These are phyloP conservation scores for Acacia melanoxylon DNA, from an alignment of 306 rosid species.

Conservation along the genomic window DNA sequence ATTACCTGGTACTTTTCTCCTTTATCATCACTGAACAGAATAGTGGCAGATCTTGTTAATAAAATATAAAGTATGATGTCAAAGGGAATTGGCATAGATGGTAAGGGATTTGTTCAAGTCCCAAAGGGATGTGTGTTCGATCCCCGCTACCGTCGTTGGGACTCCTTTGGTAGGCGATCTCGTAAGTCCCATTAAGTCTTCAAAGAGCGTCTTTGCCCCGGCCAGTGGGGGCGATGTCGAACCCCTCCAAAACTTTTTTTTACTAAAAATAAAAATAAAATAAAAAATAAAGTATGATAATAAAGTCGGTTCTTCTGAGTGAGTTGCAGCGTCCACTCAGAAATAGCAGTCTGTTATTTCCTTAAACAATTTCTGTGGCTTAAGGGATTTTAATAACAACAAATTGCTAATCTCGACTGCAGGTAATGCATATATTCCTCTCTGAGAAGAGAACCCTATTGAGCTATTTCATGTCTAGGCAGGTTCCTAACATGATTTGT, in stretches of 20 bases:
- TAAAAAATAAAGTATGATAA: background rate
- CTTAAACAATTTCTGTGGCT: background rate
- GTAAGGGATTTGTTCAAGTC: no score
- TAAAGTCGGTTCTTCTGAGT: background rate
- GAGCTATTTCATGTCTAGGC: background rate
- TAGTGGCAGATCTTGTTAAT: background rate
- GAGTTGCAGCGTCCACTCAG: background rate
- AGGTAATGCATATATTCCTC: conserved; percentile 3
- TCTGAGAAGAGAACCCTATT: background rate
- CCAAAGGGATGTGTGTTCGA: no score
- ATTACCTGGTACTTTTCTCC: background rate
- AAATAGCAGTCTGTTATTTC: background rate
- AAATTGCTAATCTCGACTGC: background rate
- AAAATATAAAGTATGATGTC: background rate
- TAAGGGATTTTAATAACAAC: background rate
- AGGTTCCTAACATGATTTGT: background rate
- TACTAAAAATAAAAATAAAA: no score
- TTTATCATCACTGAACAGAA: background rate
- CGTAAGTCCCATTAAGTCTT: no score
- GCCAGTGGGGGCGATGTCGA: no score
- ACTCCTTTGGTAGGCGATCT: no score
- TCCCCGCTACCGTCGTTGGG: no score
- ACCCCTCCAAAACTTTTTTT: no score
- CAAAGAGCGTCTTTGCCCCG: no score
- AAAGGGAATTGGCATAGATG: no score